Base-by-base conservation (phyloP, 768 basidiomycete species). In the Amanita inopinata region DNA sequence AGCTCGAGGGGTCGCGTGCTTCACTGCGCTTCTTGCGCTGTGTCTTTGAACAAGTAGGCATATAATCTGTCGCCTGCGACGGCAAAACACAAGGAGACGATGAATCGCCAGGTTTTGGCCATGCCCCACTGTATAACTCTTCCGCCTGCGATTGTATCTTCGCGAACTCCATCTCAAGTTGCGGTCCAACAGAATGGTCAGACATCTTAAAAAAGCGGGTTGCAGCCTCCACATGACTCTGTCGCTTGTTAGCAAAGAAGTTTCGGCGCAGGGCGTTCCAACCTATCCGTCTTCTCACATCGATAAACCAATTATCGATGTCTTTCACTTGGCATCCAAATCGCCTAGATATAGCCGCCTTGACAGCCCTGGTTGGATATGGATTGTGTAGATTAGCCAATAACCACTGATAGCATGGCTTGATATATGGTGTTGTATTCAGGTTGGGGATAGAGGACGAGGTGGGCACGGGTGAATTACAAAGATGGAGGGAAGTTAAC, bases 381-480 rank as follows among this genome's bases (percentile, higher is more conserved):
- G 77, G 77, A 46, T 75, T 65, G 33, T 73, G 66, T 0, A 78
- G 38, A 33, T 78, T 68, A 0, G 52, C 33, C 1, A 71, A 15
- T 1, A 77, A 49, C 74, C 74, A 78, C 3, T 37, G 44, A 43
- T 66, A 61, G 0, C 63, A 57, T 1, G 58, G 55, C 22, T 51
- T 53, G 43, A 64, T 54, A 38, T 62, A 61, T 3, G 54, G 27
- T 15, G 59, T 47, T 12, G 36, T 38, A 34, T n/a, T n/a, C 47
- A 39, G 15, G 18, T 28, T 42, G 33, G 3, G 12, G 12, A 37
- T 19, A 8, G 12, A 20, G 8, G 3, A 5, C 15, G 12, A 6
- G 35, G 24, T 37, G 14, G 17, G 19, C 1, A n/a, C n/a, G n/a
- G n/a, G n/a, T n/a, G n/a, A n/a, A n/a, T n/a, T n/a, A n/a, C n/a